phyloP scores from a whole-genome alignment of 805 yeast species.

The Candida yuanshanica region DNA sequence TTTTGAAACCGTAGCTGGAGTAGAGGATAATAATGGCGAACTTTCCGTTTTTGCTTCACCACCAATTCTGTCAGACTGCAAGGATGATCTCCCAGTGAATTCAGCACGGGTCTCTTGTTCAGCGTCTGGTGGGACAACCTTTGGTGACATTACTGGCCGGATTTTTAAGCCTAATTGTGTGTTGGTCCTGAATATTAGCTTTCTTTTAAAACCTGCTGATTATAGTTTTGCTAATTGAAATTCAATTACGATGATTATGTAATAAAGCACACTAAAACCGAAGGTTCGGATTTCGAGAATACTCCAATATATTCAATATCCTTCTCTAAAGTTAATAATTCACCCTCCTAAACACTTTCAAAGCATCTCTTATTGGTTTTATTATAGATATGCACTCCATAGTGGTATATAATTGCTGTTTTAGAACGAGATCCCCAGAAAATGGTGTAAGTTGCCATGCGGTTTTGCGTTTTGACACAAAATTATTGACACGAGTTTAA shows the following conservation, averaged over 20 bases:
- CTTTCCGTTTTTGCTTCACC: slow-evolving; percentile 22
- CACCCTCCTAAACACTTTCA: too few relatives aligned
- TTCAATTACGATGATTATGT: too few relatives aligned
- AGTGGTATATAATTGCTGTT: too few relatives aligned
- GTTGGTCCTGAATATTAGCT: too few relatives aligned
- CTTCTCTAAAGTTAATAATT: too few relatives aligned
- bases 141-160: slow-evolving; percentile 12
- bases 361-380: too few relatives aligned
- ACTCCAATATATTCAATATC: too few relatives aligned
- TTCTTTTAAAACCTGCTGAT: too few relatives aligned
- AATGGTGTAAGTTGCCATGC: too few relatives aligned
- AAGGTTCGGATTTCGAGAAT: not conserved
- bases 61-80: slow-evolving; percentile 16
- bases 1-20: slow-evolving; percentile 88
- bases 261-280: not conserved
- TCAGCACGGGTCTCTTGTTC: slow-evolving; percentile 32
- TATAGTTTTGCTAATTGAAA: too few relatives aligned
- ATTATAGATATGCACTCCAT: too few relatives aligned
- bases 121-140: slow-evolving; percentile 18
- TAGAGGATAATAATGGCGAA: slow-evolving; percentile 78
- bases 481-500: not conserved
- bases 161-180: not conserved
- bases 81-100: slow-evolving; percentile 32
- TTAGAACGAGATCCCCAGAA: too few relatives aligned
- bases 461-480: not conserved